Percentiles rank a stretch among this genome's conserved stretches.
phyloP scores from a whole-genome alignment of 164 flowering plant genomes.

The Umbilicus rupestris region DNA sequence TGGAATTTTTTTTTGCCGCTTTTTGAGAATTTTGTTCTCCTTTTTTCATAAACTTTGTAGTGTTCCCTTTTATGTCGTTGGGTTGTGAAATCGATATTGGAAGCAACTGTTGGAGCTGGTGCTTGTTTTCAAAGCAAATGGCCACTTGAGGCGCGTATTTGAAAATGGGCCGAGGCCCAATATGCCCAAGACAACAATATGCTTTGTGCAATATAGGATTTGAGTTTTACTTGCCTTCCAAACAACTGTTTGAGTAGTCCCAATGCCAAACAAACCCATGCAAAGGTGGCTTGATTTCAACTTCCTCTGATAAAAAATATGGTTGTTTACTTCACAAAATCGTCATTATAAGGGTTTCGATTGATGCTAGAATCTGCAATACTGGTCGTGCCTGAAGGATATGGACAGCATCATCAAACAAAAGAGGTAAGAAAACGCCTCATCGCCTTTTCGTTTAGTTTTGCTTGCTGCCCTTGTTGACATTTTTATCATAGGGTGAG shows the following conservation, averaged over 20 bases:
- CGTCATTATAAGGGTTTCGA: background rate
- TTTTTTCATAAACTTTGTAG: no score
- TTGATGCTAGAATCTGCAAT: background rate
- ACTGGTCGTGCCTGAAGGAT: background rate
- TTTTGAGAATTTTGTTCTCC: no score
- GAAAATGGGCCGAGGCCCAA: no score
- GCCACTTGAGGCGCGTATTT: no score
- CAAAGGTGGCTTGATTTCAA: background rate
- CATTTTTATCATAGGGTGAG: constrained; percentile 23
- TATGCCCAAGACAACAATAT: no score
- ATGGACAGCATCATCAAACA: constrained; percentile 26
- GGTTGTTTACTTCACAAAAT: background rate
- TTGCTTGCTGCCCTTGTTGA: background rate
- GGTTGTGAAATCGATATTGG: no score
- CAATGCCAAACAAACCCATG: background rate
- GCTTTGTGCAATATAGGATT: background rate
- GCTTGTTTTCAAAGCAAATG: no score
- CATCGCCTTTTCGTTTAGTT: background rate
- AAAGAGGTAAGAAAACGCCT: constrained; percentile 23
- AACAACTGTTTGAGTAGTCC: background rate
- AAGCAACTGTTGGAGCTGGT: no score
- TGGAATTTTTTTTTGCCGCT: no score
- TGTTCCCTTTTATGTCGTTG: no score
- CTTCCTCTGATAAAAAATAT: background rate
- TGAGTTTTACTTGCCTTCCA: constrained; percentile 4